These are phyloP conservation scores for Apiotrichum siamense DNA, from an alignment of 1,284 basidiomycete genomes.

Conservation along the genomic window DNA sequence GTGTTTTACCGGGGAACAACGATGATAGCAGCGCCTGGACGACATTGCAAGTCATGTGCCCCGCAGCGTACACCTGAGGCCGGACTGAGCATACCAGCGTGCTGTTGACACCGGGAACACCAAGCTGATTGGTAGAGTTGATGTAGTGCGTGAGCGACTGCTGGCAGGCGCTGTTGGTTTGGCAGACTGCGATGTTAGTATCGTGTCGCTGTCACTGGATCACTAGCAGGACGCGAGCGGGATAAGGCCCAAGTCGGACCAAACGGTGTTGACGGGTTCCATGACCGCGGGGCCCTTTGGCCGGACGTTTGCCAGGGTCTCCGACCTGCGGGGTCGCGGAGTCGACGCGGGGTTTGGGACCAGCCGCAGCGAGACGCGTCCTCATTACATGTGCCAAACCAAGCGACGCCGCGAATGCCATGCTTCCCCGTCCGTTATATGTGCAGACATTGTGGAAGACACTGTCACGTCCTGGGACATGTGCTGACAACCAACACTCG, in stretches of 20 bases:
- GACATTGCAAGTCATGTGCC: slow-evolving; percentile 36
- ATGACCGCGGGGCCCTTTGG: too few relatives aligned
- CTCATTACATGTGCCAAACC: too few relatives aligned
- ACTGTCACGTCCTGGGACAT: too few relatives aligned
- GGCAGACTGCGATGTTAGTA: slow-evolving; percentile 25
- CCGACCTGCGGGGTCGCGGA: too few relatives aligned
- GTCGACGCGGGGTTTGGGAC: too few relatives aligned
- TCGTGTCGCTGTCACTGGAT: too few relatives aligned
- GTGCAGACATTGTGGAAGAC: too few relatives aligned
- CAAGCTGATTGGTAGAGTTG: neutral
- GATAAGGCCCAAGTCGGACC: neutral
- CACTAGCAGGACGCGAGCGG: neutral
- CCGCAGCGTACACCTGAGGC: slow-evolving; percentile 28
- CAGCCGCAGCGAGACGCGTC: too few relatives aligned
- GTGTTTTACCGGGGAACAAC: slow-evolving; percentile 61
- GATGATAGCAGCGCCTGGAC: slow-evolving; percentile 73
- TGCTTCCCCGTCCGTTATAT: too few relatives aligned
- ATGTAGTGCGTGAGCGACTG: neutral
- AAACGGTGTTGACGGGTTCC: too few relatives aligned
- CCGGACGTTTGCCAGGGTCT: too few relatives aligned
- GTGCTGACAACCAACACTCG: neutral
- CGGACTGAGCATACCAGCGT: slow-evolving; percentile 24
- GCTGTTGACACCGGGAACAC: neutral
- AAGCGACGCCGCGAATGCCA: too few relatives aligned
- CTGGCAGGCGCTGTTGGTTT: slow-evolving; percentile 12